These are phyloP conservation scores for Fonsecaea nubica DNA, from an alignment of 2,329 filamentous ascomycete genomes.

Conservation along the genomic window DNA sequence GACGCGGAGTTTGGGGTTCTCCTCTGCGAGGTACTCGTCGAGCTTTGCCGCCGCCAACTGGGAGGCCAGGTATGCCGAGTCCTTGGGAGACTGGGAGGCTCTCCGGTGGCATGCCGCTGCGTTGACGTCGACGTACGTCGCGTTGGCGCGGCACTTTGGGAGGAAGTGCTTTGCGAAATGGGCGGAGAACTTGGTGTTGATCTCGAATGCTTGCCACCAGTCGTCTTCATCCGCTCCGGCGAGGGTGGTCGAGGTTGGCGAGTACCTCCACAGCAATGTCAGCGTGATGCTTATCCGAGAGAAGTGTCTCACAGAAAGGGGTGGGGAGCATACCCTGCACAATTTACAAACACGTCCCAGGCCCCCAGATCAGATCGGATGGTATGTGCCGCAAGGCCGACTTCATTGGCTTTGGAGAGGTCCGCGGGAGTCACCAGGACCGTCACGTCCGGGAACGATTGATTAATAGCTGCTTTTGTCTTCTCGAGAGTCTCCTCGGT, in stretches of 20 bases:
- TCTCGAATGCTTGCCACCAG: slow-evolving; percentile 54
- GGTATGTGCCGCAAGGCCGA: slow-evolving; percentile 45
- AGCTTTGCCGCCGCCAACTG: slow-evolving; percentile 53
- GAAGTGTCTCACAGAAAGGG: neutral
- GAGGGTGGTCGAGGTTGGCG: slow-evolving; percentile 41
- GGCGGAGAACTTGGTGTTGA: slow-evolving; percentile 56
- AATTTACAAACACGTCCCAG: slow-evolving; percentile 57
- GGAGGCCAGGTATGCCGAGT: slow-evolving; percentile 49
- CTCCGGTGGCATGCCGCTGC: slow-evolving; percentile 22
- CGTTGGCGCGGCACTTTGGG: slow-evolving; percentile 42
- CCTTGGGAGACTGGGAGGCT: slow-evolving; percentile 17
- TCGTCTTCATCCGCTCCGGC: slow-evolving; percentile 46
- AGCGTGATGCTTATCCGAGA: neutral
- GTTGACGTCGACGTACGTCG: slow-evolving; percentile 48
- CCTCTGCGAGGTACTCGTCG: slow-evolving; percentile 51
- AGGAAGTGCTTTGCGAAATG: slow-evolving; percentile 51
- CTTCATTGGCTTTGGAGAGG: slow-evolving; percentile 49
- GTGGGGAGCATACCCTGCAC: slow-evolving; percentile 49
- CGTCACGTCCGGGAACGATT: slow-evolving; percentile 22
- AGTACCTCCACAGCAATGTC: slow-evolving; percentile 8
- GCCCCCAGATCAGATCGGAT: slow-evolving; percentile 44
- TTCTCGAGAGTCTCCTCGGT: slow-evolving; percentile 43
- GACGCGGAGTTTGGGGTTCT: slow-evolving; percentile 50
- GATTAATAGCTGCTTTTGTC: slow-evolving; percentile 37
- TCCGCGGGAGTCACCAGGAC: slow-evolving; percentile 55